Conservation (phyloP, 345 rosid species). For the Aquilaria yunnanensis region DNA sequence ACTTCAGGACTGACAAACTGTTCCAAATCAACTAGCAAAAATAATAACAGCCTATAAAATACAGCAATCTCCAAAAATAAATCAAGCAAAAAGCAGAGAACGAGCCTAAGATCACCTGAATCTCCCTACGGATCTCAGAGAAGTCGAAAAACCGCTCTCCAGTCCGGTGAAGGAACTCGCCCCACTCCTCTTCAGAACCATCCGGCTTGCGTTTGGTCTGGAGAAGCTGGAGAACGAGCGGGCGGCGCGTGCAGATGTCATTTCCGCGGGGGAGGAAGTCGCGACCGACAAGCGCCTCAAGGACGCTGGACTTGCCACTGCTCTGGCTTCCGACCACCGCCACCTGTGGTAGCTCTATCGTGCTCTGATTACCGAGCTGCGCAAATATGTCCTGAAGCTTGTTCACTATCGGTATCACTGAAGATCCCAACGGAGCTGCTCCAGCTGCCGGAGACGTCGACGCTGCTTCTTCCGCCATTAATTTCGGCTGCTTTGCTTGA, state of each 20-base stretch:
- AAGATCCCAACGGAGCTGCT: conserved; percentile 21
- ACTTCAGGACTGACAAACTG: too few relatives aligned
- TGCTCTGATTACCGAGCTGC: conserved; percentile 17
- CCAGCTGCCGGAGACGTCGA: background rate
- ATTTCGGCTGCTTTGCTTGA: too few relatives aligned
- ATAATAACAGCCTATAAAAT: background rate
- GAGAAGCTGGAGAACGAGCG: conserved; percentile 31
- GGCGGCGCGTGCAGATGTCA: conserved; percentile 40
- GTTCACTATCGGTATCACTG: conserved; percentile 29
- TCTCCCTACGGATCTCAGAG: conserved; percentile 28
- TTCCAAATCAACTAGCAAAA: background rate
- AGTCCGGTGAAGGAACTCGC: conserved; percentile 35
- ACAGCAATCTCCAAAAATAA: background rate
- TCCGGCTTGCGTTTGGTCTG: conserved; percentile 8
- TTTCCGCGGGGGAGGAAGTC: conserved; percentile 47
- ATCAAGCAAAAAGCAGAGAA: background rate
- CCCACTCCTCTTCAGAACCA: conserved; percentile 28
- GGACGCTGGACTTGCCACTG: conserved; percentile 45
- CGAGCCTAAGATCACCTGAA: conserved; percentile 20
- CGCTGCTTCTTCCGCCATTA: too few relatives aligned
- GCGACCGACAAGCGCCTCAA: conserved; percentile 41
- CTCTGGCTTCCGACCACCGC: conserved; percentile 60
- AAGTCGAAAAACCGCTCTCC: conserved; percentile 33
- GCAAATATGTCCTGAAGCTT: conserved; percentile 32
- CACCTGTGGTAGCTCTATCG: conserved; percentile 35